A percentile compares a stretch with the other conserved stretches of the same genome.
Evolutionary conservation across 2,329 filamentous ascomycete species (phyloP).

Genomic region (Huntiella abstrusa): DNA sequence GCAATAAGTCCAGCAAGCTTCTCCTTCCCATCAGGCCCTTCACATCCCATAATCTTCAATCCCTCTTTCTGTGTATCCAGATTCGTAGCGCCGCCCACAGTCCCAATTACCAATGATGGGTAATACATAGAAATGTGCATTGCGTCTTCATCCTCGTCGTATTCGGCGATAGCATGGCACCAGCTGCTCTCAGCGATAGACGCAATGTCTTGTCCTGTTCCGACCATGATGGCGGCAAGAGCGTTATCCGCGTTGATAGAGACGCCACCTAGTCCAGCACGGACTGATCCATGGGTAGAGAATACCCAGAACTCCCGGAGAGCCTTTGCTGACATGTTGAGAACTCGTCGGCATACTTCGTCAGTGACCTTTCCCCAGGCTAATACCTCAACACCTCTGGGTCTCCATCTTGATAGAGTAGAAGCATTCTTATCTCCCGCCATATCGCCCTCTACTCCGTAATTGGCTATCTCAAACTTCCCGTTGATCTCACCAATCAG

Average conservation of each 20-base stretch:
- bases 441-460: background rate
- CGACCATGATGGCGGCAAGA: background rate
- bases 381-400: slow-evolving; percentile 3
- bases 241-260: background rate
- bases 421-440: background rate
- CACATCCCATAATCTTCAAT: slow-evolving; percentile 6
- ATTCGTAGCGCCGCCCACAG: background rate
- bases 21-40: background rate
- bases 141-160: background rate
- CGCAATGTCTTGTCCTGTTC: slow-evolving; percentile 4
- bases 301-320: background rate
- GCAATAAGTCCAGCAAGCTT: slow-evolving; percentile 3
- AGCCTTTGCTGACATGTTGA: background rate
- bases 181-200: background rate
- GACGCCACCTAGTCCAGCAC: background rate
- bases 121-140: background rate
- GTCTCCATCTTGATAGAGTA: background rate
- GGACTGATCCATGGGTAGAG: background rate
- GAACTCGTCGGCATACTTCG: background rate
- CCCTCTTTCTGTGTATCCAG: background rate
- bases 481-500: background rate
- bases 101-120: background rate
- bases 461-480: background rate
- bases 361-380: slow-evolving; percentile 5
- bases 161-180: background rate